Evolutionary conservation across 2,329 filamentous ascomycete species (phyloP).

Genomic region (Fusarium transvaalense): DNA sequence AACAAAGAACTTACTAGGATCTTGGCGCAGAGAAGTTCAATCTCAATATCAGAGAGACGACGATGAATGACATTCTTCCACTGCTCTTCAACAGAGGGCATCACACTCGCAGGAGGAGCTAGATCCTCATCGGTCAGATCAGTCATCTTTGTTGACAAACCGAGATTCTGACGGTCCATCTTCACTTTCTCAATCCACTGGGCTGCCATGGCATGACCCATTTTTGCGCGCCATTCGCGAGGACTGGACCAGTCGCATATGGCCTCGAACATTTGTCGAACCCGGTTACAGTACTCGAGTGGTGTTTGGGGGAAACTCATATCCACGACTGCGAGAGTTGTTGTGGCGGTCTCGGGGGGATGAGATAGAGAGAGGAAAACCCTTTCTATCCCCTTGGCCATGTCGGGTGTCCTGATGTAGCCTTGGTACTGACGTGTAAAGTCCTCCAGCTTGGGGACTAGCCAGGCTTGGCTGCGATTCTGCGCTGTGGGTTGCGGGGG

Average conservation of each 20-base stretch:
- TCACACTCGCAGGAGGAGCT: conserved; percentile 20
- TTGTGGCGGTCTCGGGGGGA: background rate
- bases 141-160: conserved; percentile 8
- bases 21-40: conserved; percentile 40
- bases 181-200: conserved; percentile 24
- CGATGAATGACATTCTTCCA: conserved; percentile 43
- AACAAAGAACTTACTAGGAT: conserved; percentile 21
- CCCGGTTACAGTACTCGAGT: background rate
- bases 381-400: background rate
- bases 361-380: conserved; percentile 21
- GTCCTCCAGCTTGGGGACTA: conserved; percentile 11
- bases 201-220: conserved; percentile 25
- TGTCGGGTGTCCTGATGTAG: background rate
- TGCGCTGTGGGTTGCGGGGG: background rate
- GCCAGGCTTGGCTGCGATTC: background rate
- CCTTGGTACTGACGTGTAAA: conserved; percentile 27
- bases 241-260: conserved; percentile 39
- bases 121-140: conserved; percentile 28
- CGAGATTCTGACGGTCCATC: background rate
- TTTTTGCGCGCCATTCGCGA: conserved; percentile 38
- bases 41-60: conserved; percentile 37
- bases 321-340: conserved; percentile 3
- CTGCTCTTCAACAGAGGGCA: conserved; percentile 32
- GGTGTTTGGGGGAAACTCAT: conserved; percentile 18
- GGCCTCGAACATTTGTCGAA: conserved; percentile 38